Percentiles rank a stretch among this genome's conserved stretches.
Conservation (phyloP, 2,329 filamentous ascomycete genomes). For the Arthrobotrys iridis region DNA sequence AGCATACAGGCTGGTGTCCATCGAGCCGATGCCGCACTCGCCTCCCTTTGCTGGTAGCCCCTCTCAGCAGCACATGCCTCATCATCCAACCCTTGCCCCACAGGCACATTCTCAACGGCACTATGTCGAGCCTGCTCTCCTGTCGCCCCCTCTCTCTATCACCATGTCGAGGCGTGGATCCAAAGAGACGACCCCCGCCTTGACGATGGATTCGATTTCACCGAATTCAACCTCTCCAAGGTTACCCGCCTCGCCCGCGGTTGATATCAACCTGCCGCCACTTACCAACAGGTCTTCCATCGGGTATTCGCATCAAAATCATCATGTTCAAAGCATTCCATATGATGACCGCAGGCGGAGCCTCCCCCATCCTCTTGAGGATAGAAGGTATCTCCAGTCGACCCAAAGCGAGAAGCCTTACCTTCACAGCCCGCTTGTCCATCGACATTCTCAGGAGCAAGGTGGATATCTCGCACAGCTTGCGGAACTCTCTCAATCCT, state of each 20-base stretch:
- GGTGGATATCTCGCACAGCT: constrained; percentile 52
- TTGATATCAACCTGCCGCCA: constrained; percentile 56
- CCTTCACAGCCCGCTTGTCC: constrained; percentile 4
- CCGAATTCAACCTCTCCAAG: constrained; percentile 71
- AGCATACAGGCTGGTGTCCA: constrained; percentile 55
- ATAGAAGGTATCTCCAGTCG: constrained; percentile 39
- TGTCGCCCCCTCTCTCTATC: constrained; percentile 73
- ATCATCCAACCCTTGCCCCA: constrained; percentile 53
- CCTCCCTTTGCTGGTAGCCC: constrained; percentile 58
- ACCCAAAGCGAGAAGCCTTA: constrained; percentile 25
- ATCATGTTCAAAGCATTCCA: constrained; percentile 19
- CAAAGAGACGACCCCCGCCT: constrained; percentile 72
- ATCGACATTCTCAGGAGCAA: constrained; percentile 50
- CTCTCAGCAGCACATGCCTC: constrained; percentile 56
- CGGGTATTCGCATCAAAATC: constrained; percentile 53
- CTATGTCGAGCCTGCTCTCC: constrained; percentile 63
- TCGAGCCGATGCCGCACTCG: constrained; percentile 56
- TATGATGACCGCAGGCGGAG: constrained; percentile 51
- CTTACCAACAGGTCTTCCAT: constrained; percentile 47
- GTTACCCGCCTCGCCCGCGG: constrained; percentile 60
- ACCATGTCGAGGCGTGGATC: constrained; percentile 70
- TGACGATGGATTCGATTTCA: constrained; percentile 76
- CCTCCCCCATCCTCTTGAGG: constrained; percentile 51
- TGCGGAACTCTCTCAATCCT: constrained; percentile 47
- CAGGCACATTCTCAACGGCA: constrained; percentile 57